Conservation (phyloP, 306 rosid genomes). For the Oxytropis ochrocephala region DNA sequence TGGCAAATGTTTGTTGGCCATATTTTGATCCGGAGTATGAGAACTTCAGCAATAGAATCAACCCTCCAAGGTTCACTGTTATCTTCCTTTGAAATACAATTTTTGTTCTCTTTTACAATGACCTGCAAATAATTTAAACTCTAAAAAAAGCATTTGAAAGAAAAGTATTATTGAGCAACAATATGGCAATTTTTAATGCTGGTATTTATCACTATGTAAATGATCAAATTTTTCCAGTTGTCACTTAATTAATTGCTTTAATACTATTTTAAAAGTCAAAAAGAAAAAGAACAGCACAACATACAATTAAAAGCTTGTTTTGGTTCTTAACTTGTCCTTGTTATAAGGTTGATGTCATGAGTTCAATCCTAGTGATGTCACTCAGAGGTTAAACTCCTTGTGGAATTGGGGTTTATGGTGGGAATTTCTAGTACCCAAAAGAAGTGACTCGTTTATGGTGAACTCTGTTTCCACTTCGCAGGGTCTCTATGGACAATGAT, state of each 20-base stretch:
- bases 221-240: not conserved
- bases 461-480: slow-evolving; percentile 33
- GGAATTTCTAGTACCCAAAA: slow-evolving; percentile 14
- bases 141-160: not conserved
- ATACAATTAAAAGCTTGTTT: not conserved
- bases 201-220: not conserved
- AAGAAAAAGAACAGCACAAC: not conserved
- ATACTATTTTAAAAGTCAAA: not conserved
- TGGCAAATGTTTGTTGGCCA: slow-evolving; percentile 73
- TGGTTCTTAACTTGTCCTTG: slow-evolving; percentile 4
- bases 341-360: not conserved
- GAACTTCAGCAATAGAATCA: slow-evolving; percentile 67
- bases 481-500: slow-evolving; percentile 77
- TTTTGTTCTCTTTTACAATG: not conserved
- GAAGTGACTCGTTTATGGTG: slow-evolving; percentile 29
- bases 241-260: not conserved
- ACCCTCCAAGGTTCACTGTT: slow-evolving; percentile 63
- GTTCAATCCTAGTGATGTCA: slow-evolving; percentile 12
- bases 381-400: not conserved
- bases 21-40: slow-evolving; percentile 84
- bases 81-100: slow-evolving; percentile 5
- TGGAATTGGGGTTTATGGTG: slow-evolving; percentile 14
- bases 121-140: not conserved
- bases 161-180: not conserved
- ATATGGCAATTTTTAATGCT: not conserved